Conservation (phyloP, 2,329 filamentous ascomycete genomes). For the Phialophora chinensis region DNA sequence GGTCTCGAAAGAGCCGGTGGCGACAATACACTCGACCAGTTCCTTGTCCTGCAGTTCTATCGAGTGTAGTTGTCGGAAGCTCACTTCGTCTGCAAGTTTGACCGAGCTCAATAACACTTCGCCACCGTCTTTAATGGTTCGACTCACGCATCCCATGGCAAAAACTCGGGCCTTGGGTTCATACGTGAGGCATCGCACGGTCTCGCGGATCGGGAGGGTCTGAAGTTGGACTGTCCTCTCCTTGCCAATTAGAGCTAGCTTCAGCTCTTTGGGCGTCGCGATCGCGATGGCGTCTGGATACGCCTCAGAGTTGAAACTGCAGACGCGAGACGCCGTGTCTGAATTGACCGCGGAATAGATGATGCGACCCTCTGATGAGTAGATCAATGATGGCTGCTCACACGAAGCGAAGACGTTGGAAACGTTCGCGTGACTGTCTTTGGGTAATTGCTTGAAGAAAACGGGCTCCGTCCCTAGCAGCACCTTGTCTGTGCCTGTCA, state of each 20-base stretch:
- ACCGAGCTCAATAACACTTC: slow-evolving; percentile 83
- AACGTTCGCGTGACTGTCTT: slow-evolving; percentile 60
- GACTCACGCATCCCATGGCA: slow-evolving; percentile 82
- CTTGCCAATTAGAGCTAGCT: slow-evolving; percentile 80
- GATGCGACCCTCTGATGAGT: slow-evolving; percentile 83
- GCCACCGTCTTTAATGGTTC: slow-evolving; percentile 71
- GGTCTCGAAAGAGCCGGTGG: slow-evolving; percentile 66
- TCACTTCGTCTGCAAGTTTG: slow-evolving; percentile 85
- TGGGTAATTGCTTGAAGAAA: slow-evolving; percentile 77
- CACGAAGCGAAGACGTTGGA: slow-evolving; percentile 90
- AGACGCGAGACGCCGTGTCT: slow-evolving; percentile 80
- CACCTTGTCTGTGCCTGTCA: slow-evolving; percentile 79
- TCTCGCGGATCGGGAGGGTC: slow-evolving; percentile 77
- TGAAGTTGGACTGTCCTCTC: slow-evolving; percentile 89
- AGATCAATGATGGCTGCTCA: slow-evolving; percentile 92
- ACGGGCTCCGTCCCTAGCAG: slow-evolving; percentile 86
- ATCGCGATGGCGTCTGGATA: slow-evolving; percentile 83
- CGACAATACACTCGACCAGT: slow-evolving; percentile 82
- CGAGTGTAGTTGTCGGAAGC: slow-evolving; percentile 78
- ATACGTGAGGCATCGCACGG: slow-evolving; percentile 85
- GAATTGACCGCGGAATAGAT: slow-evolving; percentile 94
- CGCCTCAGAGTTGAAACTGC: slow-evolving; percentile 78
- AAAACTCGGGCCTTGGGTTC: slow-evolving; percentile 79
- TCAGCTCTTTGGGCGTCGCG: slow-evolving; percentile 76
- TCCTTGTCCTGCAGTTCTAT: slow-evolving; percentile 71